Evolutionary conservation across 2,329 filamentous ascomycete species (phyloP).

Genomic region (Sordariomycetes sp.): DNA sequence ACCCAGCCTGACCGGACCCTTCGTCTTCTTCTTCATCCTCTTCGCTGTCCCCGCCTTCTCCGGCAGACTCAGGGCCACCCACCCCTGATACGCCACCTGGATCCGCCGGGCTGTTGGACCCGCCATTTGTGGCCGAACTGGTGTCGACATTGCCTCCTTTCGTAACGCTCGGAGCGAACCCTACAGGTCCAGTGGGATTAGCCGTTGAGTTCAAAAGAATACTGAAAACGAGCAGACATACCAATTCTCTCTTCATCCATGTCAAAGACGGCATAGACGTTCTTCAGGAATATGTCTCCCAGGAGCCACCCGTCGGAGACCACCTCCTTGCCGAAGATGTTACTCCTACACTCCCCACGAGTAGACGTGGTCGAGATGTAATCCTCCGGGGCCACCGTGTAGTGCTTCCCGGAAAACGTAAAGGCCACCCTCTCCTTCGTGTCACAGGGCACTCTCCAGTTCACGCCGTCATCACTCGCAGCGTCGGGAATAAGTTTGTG

Average conservation of each 20-base stretch:
- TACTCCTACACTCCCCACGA: slow-evolving; percentile 53
- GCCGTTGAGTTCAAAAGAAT: not conserved
- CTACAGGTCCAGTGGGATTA: not conserved
- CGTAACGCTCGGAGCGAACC: not conserved
- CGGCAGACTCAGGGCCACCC: not conserved
- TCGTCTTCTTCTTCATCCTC: not conserved
- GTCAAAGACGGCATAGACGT: slow-evolving; percentile 81
- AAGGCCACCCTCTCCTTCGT: slow-evolving; percentile 51
- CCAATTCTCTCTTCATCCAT: slow-evolving; percentile 56
- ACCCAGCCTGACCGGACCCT: not conserved
- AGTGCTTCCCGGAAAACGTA: slow-evolving; percentile 56
- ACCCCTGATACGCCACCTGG: not conserved
- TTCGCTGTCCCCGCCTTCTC: not conserved
- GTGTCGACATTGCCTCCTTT: not conserved
- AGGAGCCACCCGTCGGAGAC: slow-evolving; percentile 63
- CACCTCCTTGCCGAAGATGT: slow-evolving; percentile 62
- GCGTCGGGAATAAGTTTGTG: slow-evolving; percentile 59
- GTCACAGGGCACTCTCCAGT: slow-evolving; percentile 65
- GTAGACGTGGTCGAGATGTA: slow-evolving; percentile 43
- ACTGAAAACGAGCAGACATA: slow-evolving; percentile 17
- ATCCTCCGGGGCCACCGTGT: slow-evolving; percentile 57
- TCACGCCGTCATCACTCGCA: slow-evolving; percentile 39
- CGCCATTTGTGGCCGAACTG: not conserved
- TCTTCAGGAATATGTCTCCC: slow-evolving; percentile 79
- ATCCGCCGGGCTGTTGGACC: not conserved